phyloP scores from a whole-genome alignment of 805 yeast genomes.

The Saturnispora galanensis region DNA sequence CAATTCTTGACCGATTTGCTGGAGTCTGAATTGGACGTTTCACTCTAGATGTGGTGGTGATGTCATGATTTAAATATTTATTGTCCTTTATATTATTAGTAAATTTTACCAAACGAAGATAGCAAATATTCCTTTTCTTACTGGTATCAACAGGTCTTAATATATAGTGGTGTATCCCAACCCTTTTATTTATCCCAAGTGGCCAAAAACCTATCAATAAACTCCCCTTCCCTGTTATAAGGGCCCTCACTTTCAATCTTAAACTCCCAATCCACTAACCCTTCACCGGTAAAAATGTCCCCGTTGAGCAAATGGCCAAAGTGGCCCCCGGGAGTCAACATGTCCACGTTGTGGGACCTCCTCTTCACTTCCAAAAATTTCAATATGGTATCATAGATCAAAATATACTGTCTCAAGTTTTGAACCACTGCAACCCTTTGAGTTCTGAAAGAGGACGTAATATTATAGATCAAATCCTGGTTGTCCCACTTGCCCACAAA shows the following conservation, averaged over 20 bases:
- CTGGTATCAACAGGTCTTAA: too few species aligned
- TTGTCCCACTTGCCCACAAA: conserved; percentile 6
- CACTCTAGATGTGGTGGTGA: background rate
- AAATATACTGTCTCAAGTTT: conserved; percentile 42
- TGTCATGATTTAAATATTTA: background rate
- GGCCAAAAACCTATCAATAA: conserved; percentile 2
- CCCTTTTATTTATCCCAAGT: background rate
- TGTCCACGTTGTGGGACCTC: background rate
- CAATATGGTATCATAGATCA: conserved; percentile 36
- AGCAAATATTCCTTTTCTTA: background rate
- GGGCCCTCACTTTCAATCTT: conserved; percentile 1
- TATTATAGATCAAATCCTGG: conserved; percentile 35
- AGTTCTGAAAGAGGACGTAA: conserved; percentile 38
- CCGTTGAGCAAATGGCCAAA: background rate
- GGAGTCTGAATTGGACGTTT: conserved; percentile 51
- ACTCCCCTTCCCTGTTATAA: conserved; percentile 2
- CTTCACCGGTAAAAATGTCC: conserved; percentile 6
- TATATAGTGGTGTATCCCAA: background rate
- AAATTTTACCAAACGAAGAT: background rate
- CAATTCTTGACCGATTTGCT: conserved; percentile 67
- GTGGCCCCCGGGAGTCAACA: background rate
- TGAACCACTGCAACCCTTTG: conserved; percentile 54
- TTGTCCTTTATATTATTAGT: background rate
- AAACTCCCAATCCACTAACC: conserved; percentile 13
- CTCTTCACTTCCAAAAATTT: conserved; percentile 19